phyloP scores from a whole-genome alignment of 148 eudicot species.

The Fagopyrum homotropicum region DNA sequence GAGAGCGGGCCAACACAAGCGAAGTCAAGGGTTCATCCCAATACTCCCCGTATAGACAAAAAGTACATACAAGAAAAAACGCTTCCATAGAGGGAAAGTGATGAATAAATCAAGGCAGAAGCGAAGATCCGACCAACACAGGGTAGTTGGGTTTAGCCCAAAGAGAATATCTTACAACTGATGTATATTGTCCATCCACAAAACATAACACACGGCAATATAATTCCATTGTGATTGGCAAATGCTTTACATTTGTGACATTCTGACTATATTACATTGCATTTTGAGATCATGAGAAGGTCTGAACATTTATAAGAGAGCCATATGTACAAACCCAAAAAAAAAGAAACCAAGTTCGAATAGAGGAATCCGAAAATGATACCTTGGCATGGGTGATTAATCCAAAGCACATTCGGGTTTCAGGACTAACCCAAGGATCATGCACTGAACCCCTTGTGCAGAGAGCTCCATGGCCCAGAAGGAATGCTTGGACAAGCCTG shows the following conservation, averaged over 20 bases:
- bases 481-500: constrained; percentile 79
- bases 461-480: constrained; percentile 75
- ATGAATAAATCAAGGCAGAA: too few species aligned
- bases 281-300: neutral
- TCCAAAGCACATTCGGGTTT: neutral
- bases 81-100: too few species aligned
- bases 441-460: constrained; percentile 76
- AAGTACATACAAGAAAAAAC: too few species aligned
- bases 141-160: neutral
- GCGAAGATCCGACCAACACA: too few species aligned
- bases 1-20: too few species aligned
- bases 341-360: neutral
- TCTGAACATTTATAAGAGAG: neutral
- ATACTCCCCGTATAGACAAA: too few species aligned
- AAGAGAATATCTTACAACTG: neutral
- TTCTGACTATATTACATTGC: constrained; percentile 2
- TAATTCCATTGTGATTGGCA: neutral
- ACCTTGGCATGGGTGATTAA: neutral
- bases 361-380: neutral
- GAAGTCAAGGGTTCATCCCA: too few species aligned
- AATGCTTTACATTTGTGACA: constrained; percentile 2
- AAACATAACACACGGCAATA: constrained; percentile 6
- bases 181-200: constrained; percentile 1
- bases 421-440: constrained; percentile 17
- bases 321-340: constrained; percentile 5